Percentiles rank a stretch among this genome's conserved stretches.
Conservation (phyloP, 2,329 filamentous ascomycete genomes). For the Paraconiothyrium sp. region DNA sequence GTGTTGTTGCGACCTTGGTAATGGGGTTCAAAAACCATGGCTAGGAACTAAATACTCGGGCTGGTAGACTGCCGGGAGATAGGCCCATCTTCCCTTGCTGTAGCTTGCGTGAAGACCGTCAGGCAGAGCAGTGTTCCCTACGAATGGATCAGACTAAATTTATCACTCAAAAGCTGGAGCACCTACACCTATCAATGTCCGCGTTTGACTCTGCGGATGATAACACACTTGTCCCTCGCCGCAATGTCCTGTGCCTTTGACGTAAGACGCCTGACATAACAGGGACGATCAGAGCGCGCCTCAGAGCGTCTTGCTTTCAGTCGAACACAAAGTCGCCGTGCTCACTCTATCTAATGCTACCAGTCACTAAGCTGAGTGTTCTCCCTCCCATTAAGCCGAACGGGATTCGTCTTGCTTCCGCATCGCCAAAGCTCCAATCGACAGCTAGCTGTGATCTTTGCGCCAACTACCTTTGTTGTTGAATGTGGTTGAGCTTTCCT, state of each 20-base stretch:
- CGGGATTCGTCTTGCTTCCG: too few species aligned
- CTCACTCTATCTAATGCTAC: slow-evolving; percentile 22
- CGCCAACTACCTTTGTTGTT: slow-evolving; percentile 28
- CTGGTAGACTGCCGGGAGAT: too few species aligned
- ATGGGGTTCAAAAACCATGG: too few species aligned
- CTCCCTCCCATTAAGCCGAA: too few species aligned
- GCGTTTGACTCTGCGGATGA: slow-evolving; percentile 27
- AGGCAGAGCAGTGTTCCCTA: too few species aligned
- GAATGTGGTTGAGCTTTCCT: slow-evolving; percentile 9
- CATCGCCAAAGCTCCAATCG: slow-evolving; percentile 26
- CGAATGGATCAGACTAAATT: too few species aligned
- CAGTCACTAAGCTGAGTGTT: too few species aligned
- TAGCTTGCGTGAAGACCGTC: too few species aligned
- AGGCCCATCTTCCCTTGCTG: too few species aligned
- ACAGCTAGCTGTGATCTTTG: slow-evolving; percentile 29
- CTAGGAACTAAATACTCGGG: too few species aligned
- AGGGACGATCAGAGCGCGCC: slow-evolving; percentile 23
- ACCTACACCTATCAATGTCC: slow-evolving; percentile 23
- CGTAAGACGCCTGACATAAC: slow-evolving; percentile 20
- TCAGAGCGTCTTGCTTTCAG: slow-evolving; percentile 25
- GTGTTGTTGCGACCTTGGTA: too few species aligned
- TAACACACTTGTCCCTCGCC: slow-evolving; percentile 27
- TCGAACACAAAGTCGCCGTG: slow-evolving; percentile 28
- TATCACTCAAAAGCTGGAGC: too few species aligned
- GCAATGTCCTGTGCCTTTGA: slow-evolving; percentile 27